A percentile compares a stretch with the other conserved stretches of the same genome.
Conservation (phyloP, 306 rosid species). For the Arachis hypogaea region DNA sequence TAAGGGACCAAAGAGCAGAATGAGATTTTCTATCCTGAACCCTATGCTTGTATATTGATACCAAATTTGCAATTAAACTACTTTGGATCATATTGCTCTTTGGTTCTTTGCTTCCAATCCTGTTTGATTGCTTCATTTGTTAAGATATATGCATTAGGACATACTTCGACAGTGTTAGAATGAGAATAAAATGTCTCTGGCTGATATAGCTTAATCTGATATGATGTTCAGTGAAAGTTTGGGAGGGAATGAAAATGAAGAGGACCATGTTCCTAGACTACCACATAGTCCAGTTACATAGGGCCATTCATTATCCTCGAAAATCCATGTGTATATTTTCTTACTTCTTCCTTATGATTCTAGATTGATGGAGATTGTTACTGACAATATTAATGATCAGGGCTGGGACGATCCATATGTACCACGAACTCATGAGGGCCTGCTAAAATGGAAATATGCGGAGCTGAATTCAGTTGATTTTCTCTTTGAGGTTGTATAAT, state of each 20-base stretch:
- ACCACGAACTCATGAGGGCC: constrained; percentile 99
- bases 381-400: constrained; percentile 51
- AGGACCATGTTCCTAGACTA: constrained; percentile 29
- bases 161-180: constrained; percentile 15
- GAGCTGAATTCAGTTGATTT: constrained; percentile 95
- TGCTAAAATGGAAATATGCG: constrained; percentile 93
- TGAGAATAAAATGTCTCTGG: constrained; percentile 27
- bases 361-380: constrained; percentile 28
- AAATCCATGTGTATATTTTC: constrained; percentile 12
- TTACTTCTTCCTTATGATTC: constrained; percentile 23
- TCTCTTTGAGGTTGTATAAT: constrained; percentile 80
- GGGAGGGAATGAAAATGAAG: constrained; percentile 22
- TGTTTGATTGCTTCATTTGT: constrained; percentile 14
- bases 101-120: constrained; percentile 27
- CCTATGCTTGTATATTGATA: constrained; percentile 2
- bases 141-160: constrained; percentile 6
- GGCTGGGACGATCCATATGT: constrained; percentile 99
- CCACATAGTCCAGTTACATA: constrained; percentile 12
- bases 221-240: constrained; percentile 8
- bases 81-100: not conserved
- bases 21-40: constrained; percentile 15
- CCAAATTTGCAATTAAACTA: constrained; percentile 10
- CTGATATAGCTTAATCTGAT: constrained; percentile 23
- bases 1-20: constrained; percentile 21
- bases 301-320: constrained; percentile 32